phyloP scores from a whole-genome alignment of 495 filamentous ascomycete genomes.

The Neurospora pannonica region DNA sequence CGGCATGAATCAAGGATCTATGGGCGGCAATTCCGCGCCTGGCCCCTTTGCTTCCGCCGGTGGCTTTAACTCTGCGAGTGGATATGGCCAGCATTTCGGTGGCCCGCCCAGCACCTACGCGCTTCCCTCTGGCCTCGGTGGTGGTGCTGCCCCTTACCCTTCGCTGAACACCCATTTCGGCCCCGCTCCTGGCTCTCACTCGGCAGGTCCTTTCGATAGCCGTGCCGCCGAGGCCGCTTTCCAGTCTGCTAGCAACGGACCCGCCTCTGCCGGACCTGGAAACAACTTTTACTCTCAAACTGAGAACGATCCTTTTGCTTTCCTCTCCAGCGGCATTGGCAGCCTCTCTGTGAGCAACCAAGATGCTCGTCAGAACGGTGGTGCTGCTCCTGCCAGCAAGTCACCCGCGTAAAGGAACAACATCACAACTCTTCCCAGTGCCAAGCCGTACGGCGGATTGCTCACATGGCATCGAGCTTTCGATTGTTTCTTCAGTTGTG shows the following conservation, averaged over 20 bases:
- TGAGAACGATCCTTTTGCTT: conserved; percentile 77
- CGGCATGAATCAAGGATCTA: conserved; percentile 65
- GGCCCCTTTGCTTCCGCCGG: conserved; percentile 67
- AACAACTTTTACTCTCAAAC: conserved; percentile 52
- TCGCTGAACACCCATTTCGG: conserved; percentile 72
- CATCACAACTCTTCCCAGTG: not conserved
- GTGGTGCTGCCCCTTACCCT: conserved; percentile 69
- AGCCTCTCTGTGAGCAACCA: conserved; percentile 75
- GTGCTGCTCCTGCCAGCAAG: conserved; percentile 50
- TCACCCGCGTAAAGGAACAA: conserved; percentile 45
- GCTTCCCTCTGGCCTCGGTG: conserved; percentile 81
- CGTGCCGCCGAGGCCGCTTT: conserved; percentile 88
- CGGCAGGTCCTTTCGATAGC: conserved; percentile 85
- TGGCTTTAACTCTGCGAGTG: conserved; percentile 60
- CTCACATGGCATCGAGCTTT: conserved; percentile 7
- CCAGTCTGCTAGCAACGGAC: conserved; percentile 70
- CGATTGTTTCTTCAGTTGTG: conserved; percentile 16
- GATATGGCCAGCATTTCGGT: conserved; percentile 82
- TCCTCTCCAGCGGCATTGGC: conserved; percentile 73
- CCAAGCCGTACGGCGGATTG: conserved; percentile 7
- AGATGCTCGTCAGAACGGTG: conserved; percentile 71
- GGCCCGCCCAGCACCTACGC: conserved; percentile 84
- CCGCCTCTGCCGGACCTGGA: conserved; percentile 53
- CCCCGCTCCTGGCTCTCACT: conserved; percentile 61
- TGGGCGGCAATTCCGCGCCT: conserved; percentile 75